phyloP scores from a whole-genome alignment of 495 filamentous ascomycete species.

The Aspergillus sclerotiicarbonarius region DNA sequence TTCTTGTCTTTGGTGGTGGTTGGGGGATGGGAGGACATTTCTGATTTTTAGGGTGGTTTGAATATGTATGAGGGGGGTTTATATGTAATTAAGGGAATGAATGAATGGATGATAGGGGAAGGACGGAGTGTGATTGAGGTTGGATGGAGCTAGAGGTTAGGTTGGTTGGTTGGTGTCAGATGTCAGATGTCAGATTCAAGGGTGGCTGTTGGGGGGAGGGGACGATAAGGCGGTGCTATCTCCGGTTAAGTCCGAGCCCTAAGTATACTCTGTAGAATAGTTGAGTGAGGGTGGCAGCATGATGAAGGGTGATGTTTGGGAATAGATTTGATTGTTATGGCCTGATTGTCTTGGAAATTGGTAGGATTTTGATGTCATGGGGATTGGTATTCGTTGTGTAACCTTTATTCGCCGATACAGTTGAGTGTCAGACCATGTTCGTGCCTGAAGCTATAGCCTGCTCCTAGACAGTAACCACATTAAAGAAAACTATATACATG shows the following conservation, averaged over 20 bases:
- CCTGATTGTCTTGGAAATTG: not conserved
- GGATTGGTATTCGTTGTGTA: not conserved
- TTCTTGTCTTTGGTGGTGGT: slow-evolving; percentile 32
- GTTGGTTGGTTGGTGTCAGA: not conserved
- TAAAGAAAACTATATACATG: not conserved
- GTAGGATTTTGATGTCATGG: not conserved
- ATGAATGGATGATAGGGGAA: not conserved
- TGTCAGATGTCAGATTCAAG: not conserved
- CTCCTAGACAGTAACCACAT: not conserved
- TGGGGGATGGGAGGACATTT: not conserved
- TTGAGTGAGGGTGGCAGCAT: not conserved
- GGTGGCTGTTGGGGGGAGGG: no score
- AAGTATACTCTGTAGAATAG: not conserved
- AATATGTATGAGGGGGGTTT: not conserved
- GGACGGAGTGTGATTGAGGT: not conserved
- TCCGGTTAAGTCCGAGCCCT: not conserved
- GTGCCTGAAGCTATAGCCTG: no score
- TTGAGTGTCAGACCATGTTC: no score
- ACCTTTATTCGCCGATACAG: not conserved
- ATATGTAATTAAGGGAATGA: not conserved
- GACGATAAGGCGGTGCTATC: not conserved
- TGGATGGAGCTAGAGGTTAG: not conserved
- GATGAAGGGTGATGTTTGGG: not conserved
- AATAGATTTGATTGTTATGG: not conserved
- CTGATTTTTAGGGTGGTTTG: not conserved